Base-by-base conservation (phyloP, 306 rosid species). In the Acacia confusa region DNA sequence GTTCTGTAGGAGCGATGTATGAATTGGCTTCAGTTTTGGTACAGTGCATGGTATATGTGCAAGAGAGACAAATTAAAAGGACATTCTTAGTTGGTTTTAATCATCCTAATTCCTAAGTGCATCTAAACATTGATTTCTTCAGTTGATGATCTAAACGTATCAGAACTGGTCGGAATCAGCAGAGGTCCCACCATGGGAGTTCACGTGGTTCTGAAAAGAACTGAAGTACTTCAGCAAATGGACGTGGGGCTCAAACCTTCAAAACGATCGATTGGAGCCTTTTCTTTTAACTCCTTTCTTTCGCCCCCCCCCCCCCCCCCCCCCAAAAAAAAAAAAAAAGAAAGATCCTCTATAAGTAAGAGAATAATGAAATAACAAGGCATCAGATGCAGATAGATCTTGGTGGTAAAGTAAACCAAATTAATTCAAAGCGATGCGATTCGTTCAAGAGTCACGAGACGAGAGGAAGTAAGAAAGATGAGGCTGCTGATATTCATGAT, bases 401-500 rank as follows among this genome's bases (percentile, higher is more conserved):
- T 40, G 70, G 78, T 24, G 57, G 66, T 22, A 55, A 55, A 40
- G 22, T 38, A n/a, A 36, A 34, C 53, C 69, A 38, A 38, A 75
- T 38, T 43, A 24, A 40, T 41, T 71, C 67, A 20, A 12, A 41
- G 27, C 9, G 79, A 27, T 44, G 66, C 32, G n/a, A 43, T 43
- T 44, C 24, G 13, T 41, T 76, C 41, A 10, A 14, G 47, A 41
- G 36, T 58, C 32, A 40, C 28, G 41, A 41, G 19, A 69, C 74
- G 13, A 9, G 61, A 72, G 84, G 36, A 75, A 68, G 15, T 41
- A 70, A 67, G 71, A 72, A 57, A 74, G 72, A 78, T 78, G 83
- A 81, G 50, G 58, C 81, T 70, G 81, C 68, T 52, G 84, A 72
- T 57, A 79, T 85, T 78, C 91, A 92, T 89, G 86, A 84, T 74